phyloP scores from a whole-genome alignment of 495 filamentous ascomycete species.

The Collariella sp. region DNA sequence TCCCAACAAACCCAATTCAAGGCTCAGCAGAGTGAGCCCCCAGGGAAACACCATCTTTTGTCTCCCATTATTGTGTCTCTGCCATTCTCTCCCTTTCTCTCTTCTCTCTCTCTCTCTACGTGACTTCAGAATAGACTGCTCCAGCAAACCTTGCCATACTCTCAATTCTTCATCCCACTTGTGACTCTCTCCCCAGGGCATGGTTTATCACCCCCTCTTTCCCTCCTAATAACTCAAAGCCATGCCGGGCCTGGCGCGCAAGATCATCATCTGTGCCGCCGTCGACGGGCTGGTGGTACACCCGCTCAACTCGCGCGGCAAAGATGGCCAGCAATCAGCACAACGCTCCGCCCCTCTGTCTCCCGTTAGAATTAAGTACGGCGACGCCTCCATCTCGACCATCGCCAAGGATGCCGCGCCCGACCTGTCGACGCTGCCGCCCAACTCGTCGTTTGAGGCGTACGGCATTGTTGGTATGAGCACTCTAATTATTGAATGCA shows the following conservation, averaged over 20 bases:
- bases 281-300: constrained; percentile 82
- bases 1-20: too few species aligned
- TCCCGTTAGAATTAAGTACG: constrained; percentile 65
- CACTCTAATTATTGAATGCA: not conserved
- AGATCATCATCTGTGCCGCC: constrained; percentile 70
- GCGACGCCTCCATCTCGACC: constrained; percentile 46
- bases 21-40: too few species aligned
- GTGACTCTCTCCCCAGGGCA: not conserved
- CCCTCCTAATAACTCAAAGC: not conserved
- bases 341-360: constrained; percentile 39
- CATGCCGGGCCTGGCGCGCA: constrained; percentile 72
- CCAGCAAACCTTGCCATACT: not conserved
- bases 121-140: not conserved
- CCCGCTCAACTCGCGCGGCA: constrained; percentile 41
- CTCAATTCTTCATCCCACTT: not conserved
- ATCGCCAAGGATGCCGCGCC: constrained; percentile 27
- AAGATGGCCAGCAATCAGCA: constrained; percentile 27
- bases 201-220: not conserved
- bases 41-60: too few species aligned
- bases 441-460: constrained; percentile 53
- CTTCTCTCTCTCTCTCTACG: not conserved
- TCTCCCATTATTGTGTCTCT: too few species aligned
- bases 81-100: too few species aligned
- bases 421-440: constrained; percentile 20
- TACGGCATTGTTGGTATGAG: constrained; percentile 75